Percentiles rank a stretch among this genome's conserved stretches.
These are phyloP conservation scores for Fonsecaea pedrosoi DNA, from an alignment of 2,329 filamentous ascomycete genomes.

Conservation along the genomic window DNA sequence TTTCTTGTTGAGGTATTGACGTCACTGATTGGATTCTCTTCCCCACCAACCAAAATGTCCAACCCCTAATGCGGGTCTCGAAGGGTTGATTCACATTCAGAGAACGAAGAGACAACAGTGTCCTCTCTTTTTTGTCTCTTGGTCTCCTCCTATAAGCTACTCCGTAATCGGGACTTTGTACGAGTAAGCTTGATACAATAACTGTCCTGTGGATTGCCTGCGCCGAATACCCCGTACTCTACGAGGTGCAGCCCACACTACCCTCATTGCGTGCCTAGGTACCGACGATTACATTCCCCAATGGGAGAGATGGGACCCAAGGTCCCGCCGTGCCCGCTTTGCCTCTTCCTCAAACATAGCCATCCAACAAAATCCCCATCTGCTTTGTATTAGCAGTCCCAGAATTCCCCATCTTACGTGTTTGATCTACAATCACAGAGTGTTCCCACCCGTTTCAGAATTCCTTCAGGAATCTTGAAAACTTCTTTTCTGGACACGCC, in stretches of 20 bases:
- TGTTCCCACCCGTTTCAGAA: background rate
- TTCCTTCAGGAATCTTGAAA: background rate
- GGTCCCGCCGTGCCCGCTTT: background rate
- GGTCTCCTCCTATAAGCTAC: background rate
- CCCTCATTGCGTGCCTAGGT: no score
- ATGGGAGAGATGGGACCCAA: background rate
- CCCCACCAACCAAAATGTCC: background rate
- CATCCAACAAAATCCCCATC: constrained; percentile 1
- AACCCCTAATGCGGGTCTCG: constrained; percentile 6
- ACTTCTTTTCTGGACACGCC: background rate
- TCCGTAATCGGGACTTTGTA: background rate
- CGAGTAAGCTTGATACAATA: background rate
- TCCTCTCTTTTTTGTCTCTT: background rate
- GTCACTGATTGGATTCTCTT: background rate
- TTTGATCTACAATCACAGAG: background rate
- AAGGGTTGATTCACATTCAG: background rate
- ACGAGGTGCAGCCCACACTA: background rate
- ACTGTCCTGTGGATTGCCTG: background rate
- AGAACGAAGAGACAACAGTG: background rate
- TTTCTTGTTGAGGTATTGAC: background rate
- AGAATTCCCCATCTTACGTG: background rate
- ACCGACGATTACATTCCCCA: background rate
- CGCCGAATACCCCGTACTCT: background rate
- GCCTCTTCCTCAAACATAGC: background rate
- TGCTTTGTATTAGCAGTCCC: background rate